Conservation (phyloP, 2,329 filamentous ascomycete species). For the Aspergillus nomiae region DNA sequence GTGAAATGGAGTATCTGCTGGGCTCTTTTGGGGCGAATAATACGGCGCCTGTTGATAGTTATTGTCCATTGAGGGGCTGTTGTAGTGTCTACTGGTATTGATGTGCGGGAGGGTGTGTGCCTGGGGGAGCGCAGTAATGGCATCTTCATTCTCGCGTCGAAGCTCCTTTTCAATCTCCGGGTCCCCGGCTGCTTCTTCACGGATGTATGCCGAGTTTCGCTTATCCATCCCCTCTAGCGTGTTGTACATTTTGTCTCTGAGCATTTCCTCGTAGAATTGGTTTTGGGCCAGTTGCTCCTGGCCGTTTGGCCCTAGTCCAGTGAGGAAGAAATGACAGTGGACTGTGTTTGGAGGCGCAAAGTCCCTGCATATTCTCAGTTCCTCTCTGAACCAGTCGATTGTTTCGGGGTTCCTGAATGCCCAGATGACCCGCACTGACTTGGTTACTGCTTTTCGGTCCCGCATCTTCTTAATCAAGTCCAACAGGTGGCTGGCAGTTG, state of each 20-base stretch:
- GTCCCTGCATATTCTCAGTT: slow-evolving; percentile 87
- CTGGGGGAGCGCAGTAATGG: slow-evolving; percentile 76
- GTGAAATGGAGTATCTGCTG: slow-evolving; percentile 54
- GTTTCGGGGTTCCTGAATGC: slow-evolving; percentile 86
- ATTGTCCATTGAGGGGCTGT: slow-evolving; percentile 8
- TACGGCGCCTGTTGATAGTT: slow-evolving; percentile 1
- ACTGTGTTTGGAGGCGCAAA: slow-evolving; percentile 85
- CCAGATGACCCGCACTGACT: slow-evolving; percentile 91
- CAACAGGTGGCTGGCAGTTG: slow-evolving; percentile 85
- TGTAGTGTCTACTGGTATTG: slow-evolving; percentile 21
- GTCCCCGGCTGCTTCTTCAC: slow-evolving; percentile 78
- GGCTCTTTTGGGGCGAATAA: background rate
- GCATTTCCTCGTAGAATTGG: slow-evolving; percentile 69
- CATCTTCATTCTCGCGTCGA: slow-evolving; percentile 79
- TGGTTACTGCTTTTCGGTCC: slow-evolving; percentile 90
- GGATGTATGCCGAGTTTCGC: slow-evolving; percentile 79
- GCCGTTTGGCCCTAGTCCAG: slow-evolving; percentile 64
- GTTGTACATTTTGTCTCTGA: slow-evolving; percentile 85
- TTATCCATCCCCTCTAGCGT: slow-evolving; percentile 87
- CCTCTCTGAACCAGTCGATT: slow-evolving; percentile 97
- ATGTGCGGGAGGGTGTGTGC: slow-evolving; percentile 30
- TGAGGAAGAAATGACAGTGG: slow-evolving; percentile 94
- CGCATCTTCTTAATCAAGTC: slow-evolving; percentile 97
- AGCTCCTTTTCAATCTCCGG: slow-evolving; percentile 77
- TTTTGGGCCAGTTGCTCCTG: slow-evolving; percentile 42